Base-by-base conservation (phyloP, 176 grass and related monocot species). In the Phragmites australis region DNA sequence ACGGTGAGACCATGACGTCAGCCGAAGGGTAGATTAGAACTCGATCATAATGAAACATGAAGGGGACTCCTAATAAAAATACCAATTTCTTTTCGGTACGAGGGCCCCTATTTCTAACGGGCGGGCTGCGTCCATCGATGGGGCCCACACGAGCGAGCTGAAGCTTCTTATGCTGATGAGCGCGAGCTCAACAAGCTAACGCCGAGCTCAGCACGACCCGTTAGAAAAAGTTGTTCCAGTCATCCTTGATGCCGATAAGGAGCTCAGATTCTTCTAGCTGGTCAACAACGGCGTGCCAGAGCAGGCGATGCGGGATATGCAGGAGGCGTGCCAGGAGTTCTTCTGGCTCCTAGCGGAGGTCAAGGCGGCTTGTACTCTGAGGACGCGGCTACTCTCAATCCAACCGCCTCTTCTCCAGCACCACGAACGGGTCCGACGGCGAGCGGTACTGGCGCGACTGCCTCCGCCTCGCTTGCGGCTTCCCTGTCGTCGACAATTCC, bases 241-340 rank as follows among this genome's bases (percentile, higher is more conserved):
- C 41, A 74, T 97, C 27, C 83, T 97, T 19, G 21, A 78, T 0
- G 88, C 86, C 1, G 86, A 86, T 39, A 84, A 77, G 80, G 88
- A 91, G 27, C 85, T 93, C 22, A 88, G 90, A 9, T 97, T 93
- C 83, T 97, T 97, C 75, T 86, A 97, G 90, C 88, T 97, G 50
- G 68, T 93, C 41, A 97, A 93, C 85, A 85, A 97, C 52, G 93
- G 90, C 47, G 80, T 93, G 21, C 18, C 83, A 0, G 61, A 62
- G 52, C 6, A 87, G 64, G 71, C 71, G 75, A 84, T 89, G 39
- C 43, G 87, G 9, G 88, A 52, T 31, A 91, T 97, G 88, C 65
- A 87, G 21, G 48, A 34, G 0, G 56, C 43, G 15, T 79, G 76
- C 66, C 72, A 80, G 75, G 86, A 82, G 27, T 93, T 97, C 85